A percentile compares a stretch with the other conserved stretches of the same genome.
phyloP scores from a whole-genome alignment of 495 filamentous ascomycete genomes.

The Rusavskia elegans region DNA sequence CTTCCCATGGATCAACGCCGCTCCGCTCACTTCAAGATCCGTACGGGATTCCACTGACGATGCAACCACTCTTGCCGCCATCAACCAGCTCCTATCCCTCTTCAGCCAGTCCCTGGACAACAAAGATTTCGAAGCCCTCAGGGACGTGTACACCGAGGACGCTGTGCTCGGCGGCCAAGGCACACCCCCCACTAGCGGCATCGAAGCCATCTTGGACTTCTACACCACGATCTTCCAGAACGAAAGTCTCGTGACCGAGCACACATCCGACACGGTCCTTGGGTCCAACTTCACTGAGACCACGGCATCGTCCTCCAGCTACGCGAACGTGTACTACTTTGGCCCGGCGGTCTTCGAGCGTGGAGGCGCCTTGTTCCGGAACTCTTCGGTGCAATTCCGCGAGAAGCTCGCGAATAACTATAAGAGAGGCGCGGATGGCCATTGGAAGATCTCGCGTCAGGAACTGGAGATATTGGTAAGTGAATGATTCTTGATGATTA shows the following conservation, averaged over 20 bases:
- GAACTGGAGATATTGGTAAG: too few relatives aligned
- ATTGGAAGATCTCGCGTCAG: background rate
- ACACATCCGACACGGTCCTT: background rate
- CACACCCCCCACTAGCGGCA: background rate
- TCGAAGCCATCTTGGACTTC: constrained; percentile 1
- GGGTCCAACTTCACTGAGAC: background rate
- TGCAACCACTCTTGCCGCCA: background rate
- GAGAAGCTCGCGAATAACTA: background rate
- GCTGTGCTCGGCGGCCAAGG: background rate
- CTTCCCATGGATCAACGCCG: background rate
- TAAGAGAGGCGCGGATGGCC: background rate
- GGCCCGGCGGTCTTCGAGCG: background rate
- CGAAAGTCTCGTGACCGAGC: background rate
- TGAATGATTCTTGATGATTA: too few relatives aligned
- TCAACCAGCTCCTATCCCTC: constrained; percentile 1
- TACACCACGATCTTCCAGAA: background rate
- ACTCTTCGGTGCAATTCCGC: background rate
- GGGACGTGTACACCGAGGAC: background rate
- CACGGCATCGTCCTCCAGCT: background rate
- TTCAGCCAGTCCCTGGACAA: background rate
- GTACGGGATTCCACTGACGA: background rate
- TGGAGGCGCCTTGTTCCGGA: background rate
- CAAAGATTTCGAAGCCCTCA: background rate
- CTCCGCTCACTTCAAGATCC: background rate
- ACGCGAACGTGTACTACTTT: background rate